phyloP scores from a whole-genome alignment of 108 stramenopile genomes.

The Pseudonitzschia multiseries region DNA sequence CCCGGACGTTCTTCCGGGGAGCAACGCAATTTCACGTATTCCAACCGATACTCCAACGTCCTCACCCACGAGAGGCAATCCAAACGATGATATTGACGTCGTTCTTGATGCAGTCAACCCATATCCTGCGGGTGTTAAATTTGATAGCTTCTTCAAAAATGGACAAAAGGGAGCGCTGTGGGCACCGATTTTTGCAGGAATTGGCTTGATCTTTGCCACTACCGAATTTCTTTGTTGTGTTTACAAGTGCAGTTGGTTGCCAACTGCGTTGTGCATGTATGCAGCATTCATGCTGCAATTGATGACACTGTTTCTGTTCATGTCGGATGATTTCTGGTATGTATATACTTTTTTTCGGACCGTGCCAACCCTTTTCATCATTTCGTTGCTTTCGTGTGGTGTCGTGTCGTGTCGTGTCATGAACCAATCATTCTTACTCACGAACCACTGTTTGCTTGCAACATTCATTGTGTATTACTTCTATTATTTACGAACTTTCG shows the following conservation, averaged over 20 bases:
- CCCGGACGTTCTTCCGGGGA: conserved; percentile 24
- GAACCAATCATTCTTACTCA: no score
- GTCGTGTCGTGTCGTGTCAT: no score
- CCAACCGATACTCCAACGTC: conserved; percentile 25
- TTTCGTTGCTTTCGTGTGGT: neutral
- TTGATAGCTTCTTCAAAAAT: conserved; percentile 30
- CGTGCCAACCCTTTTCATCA: neutral
- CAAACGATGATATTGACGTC: conserved; percentile 23
- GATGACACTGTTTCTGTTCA: conserved; percentile 36
- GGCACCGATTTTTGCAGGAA: conserved; percentile 30
- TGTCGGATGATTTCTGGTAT: conserved; percentile 44
- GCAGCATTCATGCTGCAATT: conserved; percentile 40
- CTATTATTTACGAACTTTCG: no score
- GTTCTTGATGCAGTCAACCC: conserved; percentile 20
- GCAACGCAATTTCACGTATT: conserved; percentile 6
- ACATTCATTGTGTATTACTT: no score
- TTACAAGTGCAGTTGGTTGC: conserved; percentile 48
- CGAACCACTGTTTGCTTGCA: no score
- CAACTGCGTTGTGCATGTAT: conserved; percentile 36
- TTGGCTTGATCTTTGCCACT: conserved; percentile 21
- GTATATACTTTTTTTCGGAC: neutral
- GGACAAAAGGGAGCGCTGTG: conserved; percentile 34
- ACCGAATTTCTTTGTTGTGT: conserved; percentile 33
- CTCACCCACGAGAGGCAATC: conserved; percentile 28
- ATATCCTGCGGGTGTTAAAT: conserved; percentile 19